phyloP scores from a whole-genome alignment of 148 eudicot species.

The Cornus suecica region DNA sequence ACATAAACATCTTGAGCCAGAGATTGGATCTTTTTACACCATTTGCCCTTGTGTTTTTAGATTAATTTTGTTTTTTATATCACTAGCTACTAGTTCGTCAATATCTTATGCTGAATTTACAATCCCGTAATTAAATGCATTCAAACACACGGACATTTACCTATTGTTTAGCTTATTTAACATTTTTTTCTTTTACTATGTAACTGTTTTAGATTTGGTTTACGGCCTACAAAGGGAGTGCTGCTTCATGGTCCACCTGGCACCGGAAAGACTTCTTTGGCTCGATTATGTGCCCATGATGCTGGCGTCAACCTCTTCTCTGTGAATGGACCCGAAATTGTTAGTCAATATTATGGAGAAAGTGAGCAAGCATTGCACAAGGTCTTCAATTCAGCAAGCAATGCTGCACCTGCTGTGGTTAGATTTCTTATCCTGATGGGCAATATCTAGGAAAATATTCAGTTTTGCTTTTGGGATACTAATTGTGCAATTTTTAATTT shows the following conservation, averaged over 20 bases:
- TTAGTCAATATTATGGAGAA: slow-evolving; percentile 80
- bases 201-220: slow-evolving; percentile 60
- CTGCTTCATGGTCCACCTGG: slow-evolving; percentile 97
- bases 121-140: neutral
- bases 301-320: slow-evolving; percentile 72
- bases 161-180: neutral
- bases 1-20: neutral
- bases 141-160: neutral
- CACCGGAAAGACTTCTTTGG: slow-evolving; percentile 93
- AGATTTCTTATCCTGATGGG: slow-evolving; percentile 22
- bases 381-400: slow-evolving; percentile 70
- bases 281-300: slow-evolving; percentile 70
- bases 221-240: slow-evolving; percentile 89
- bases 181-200: slow-evolving; percentile 1
- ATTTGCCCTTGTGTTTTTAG: neutral
- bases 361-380: slow-evolving; percentile 82
- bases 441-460: neutral
- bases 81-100: neutral
- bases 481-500: neutral
- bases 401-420: slow-evolving; percentile 87
- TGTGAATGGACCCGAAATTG: slow-evolving; percentile 86
- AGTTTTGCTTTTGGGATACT: neutral
- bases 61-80: neutral
- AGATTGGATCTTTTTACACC: neutral
- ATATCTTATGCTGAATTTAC: neutral